Base-by-base conservation (phyloP, 306 rosid genomes). In the Pyrus bretschneideri region DNA sequence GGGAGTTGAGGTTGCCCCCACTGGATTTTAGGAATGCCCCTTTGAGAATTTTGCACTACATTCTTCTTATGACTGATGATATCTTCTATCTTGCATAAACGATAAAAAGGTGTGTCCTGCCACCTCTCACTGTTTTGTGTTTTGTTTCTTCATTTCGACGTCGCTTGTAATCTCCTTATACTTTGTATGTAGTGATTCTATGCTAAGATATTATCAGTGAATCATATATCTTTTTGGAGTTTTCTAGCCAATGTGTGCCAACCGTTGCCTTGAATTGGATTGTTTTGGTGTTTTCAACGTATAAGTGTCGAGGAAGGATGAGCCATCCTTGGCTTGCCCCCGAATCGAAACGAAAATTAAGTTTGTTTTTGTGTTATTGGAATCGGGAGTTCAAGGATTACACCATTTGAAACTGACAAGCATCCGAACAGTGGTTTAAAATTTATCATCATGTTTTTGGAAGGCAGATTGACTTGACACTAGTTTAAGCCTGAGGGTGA, bases 11-110 rank as follows among this genome's bases (percentile, higher is more conserved):
- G 58, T 72, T 89, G 81, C 94, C 94, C 0, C 81, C 81, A 17
- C 83, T 89, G 86, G 90, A 89, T 81, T 89, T 89, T 71, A 75
- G 84, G 52, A 89, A 89, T 82, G 90, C 91, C 29, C 94, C 94
- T 72, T 55, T 89, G 81, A 67, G 87, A 81, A 89, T 89, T 79
- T 82, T 89, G 90, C 94, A 89, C 86, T 89, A 89, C 88, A 86
- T 89, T 84, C 82, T 89, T 76, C 85, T 89, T 62, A 89, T 89
- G 90, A 89, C 94, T 13, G 91, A 84, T 84, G 87, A 87, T 9
- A 66, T 84, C 17, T 83, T 83, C 78, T 83, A 76, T 73, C 81
- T 83, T 19, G 78, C 86, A 11, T 83, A 70, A 81, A 45, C 55
- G 3, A 30, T 5, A 3, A 30, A 30, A 25, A 25, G 81, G 88